Conservation (phyloP, 2,329 filamentous ascomycete genomes). For the Neobulgaria alba region DNA sequence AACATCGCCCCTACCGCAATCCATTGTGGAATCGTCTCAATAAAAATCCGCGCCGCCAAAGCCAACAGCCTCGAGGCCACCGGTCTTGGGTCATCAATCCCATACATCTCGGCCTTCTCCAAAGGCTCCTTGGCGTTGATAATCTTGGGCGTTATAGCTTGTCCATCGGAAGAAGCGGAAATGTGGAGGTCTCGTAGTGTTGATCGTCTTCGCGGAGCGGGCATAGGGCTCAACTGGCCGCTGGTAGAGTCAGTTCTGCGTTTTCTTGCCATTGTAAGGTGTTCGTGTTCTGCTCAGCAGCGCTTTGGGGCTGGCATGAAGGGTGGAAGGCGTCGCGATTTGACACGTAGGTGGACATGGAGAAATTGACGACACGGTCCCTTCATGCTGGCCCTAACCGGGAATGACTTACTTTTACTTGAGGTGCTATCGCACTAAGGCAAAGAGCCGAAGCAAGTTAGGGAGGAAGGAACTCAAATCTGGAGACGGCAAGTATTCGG, state of each 20-base stretch:
- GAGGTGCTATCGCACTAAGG: conserved; percentile 5
- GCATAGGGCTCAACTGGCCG: conserved; percentile 32
- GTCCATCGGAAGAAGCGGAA: conserved; percentile 33
- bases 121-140: conserved; percentile 46
- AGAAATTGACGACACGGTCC: conserved; percentile 10
- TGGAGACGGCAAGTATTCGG: neutral
- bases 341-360: conserved; percentile 14
- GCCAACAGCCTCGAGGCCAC: conserved; percentile 42
- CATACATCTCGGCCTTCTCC: conserved; percentile 46
- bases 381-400: conserved; percentile 5
- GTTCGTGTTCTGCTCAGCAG: neutral
- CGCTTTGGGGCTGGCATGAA: conserved; percentile 4
- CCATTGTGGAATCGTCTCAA: conserved; percentile 53
- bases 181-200: conserved; percentile 36
- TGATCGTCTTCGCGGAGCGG: conserved; percentile 36
- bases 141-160: conserved; percentile 37
- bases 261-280: conserved; percentile 26
- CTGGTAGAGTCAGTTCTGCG: conserved; percentile 29
- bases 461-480: neutral
- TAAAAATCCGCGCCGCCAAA: conserved; percentile 43
- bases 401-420: conserved; percentile 8
- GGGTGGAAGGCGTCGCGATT: conserved; percentile 9
- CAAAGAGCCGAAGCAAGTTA: conserved; percentile 5
- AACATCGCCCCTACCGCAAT: conserved; percentile 61
- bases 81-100: conserved; percentile 44